Evolutionary conservation across 176 grass and related monocot species (phyloP), one percentile per base, ranked within the genome.

Genomic region (Avena eriantha): DNA sequence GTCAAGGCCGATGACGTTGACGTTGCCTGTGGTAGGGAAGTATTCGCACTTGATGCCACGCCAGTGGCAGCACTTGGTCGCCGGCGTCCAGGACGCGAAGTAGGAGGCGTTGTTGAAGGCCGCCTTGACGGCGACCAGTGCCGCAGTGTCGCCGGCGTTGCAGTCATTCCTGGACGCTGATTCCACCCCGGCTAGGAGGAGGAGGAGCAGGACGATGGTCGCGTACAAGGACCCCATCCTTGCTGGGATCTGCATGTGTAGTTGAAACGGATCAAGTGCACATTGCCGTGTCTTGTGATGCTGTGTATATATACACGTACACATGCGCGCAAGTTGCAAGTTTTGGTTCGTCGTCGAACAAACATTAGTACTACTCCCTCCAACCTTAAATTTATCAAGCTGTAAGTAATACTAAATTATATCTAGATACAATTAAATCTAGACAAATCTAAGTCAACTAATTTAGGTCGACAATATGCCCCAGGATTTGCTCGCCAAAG

Each of bases 1-100:
- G 59, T 12, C 59, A 22, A 63, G 59, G 59, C 59, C 22, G 59
- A 63, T 63, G 22, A 63, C 59, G 59, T 63, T 63, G 22, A 63
- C 59, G 9, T 26, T 22, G 59, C 59, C 59, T 10, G 59, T 63
- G 10, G 59, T 5, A 22, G 59, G 22, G 59, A 63, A 63, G 23
- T 63, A 63, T 63, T 63, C 59, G 59, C 59, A 63, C 58, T 63
- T 63, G 59, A 63, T 63, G 59, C 59, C 59, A 26, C 59, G 59
- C 59, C 22, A 63, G 23, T 63, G 59, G 24, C 59, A 63, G 59
- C 59, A 63, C 59, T 63, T 63, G 23, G 59, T 63, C 22, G 59
- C 59, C 10, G 22, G 22, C 59, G 59, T 63, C 59, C 59, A 63
- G 59, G 59, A 63, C 59, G 10, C 63, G 63, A 66, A 66, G 63